phyloP scores from a whole-genome alignment of 257 asterid genomes.

The Gardenia jasminoides region DNA sequence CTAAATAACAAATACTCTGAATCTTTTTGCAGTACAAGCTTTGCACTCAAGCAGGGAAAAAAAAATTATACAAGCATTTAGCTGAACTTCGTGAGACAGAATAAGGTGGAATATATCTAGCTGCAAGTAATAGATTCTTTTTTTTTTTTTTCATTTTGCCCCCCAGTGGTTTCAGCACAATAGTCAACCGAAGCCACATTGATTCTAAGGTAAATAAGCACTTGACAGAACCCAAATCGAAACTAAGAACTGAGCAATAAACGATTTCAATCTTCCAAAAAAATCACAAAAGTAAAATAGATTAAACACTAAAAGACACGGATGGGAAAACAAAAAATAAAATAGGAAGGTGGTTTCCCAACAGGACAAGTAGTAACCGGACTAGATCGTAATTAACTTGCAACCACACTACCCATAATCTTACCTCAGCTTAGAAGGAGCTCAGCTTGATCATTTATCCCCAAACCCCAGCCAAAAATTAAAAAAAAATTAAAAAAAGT shows the following conservation, averaged over 20 bases:
- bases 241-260: not conserved
- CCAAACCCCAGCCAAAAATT: constrained; percentile 21
- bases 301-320: not conserved
- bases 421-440: constrained; percentile 33
- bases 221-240: constrained; percentile 18
- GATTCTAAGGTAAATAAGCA: constrained; percentile 4
- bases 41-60: not conserved
- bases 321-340: not conserved
- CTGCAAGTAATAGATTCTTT: not conserved
- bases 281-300: not conserved
- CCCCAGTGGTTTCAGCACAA: constrained; percentile 1
- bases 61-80: not conserved
- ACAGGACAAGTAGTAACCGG: constrained; percentile 14
- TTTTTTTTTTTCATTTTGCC: too few species aligned
- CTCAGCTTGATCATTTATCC: constrained; percentile 22
- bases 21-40: too few species aligned
- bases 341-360: constrained; percentile 14
- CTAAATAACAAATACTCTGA: not conserved
- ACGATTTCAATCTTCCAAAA: not conserved
- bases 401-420: constrained; percentile 15
- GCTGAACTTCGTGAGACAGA: too few species aligned
- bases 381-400: constrained; percentile 29
- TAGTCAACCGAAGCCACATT: constrained; percentile 22
- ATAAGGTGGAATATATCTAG: not conserved
- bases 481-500: not conserved